Conservation (phyloP, 2,329 filamentous ascomycete genomes). For the Corynespora cassiicola region DNA sequence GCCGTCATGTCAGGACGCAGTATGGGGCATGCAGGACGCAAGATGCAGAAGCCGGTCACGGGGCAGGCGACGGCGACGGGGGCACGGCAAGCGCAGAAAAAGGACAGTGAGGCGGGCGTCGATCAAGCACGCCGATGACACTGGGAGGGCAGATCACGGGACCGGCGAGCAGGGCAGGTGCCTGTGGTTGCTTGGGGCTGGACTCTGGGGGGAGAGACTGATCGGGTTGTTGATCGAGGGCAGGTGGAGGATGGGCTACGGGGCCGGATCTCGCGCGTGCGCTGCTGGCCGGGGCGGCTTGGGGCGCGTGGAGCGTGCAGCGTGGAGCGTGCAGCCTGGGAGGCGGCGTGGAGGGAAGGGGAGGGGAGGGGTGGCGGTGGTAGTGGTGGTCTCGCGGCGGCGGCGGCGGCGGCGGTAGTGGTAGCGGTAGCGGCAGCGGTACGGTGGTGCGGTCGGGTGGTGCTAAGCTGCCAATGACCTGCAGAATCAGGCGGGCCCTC, state of each 20-base stretch:
- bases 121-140: conserved; percentile 3
- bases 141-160: conserved; percentile 11
- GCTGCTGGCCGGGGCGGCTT: too few species aligned
- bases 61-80: too few species aligned
- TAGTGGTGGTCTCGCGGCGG: conserved; percentile 2
- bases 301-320: not conserved
- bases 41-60: too few species aligned
- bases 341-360: not conserved
- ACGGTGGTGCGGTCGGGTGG: conserved; percentile 6
- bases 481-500: conserved; percentile 12
- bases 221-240: too few species aligned
- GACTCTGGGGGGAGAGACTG: too few species aligned
- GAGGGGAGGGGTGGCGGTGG: too few species aligned
- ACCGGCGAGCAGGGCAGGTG: conserved; percentile 1
- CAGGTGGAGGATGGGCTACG: too few species aligned
- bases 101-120: conserved; percentile 4
- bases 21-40: not conserved
- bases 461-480: conserved; percentile 21
- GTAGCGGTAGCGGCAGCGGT: conserved; percentile 6
- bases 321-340: not conserved
- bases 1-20: conserved; percentile 22
- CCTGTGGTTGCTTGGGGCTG: conserved; percentile 3
- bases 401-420: not conserved
- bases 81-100: conserved; percentile 8
- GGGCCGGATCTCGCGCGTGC: too few species aligned